Evolutionary conservation across 371 early-diverging fungal genomes (phyloP).

Genomic region (Chytridium lagenaria): DNA sequence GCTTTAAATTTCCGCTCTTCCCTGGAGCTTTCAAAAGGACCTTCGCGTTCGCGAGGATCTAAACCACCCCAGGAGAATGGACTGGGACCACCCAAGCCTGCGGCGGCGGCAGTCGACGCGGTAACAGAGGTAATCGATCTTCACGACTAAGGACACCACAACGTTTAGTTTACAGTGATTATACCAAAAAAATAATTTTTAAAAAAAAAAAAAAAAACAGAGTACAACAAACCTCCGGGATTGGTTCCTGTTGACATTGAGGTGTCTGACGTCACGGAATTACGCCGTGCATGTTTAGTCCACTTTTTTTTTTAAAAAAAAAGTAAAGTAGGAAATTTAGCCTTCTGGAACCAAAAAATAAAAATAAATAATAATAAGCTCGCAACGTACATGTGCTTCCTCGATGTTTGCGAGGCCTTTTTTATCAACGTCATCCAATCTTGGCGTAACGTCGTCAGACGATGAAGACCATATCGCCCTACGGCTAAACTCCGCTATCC

Average conservation of each 20-base stretch:
- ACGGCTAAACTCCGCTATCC: constrained; percentile 25
- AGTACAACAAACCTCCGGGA: neutral
- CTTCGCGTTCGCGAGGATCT: constrained; percentile 30
- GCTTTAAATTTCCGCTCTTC: constrained; percentile 50
- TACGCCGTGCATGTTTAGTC: constrained; percentile 18
- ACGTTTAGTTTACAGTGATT: neutral
- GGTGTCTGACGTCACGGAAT: constrained; percentile 34
- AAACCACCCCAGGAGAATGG: constrained; percentile 51
- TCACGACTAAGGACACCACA: no score
- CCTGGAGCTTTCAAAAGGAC: constrained; percentile 44
- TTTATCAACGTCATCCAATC: neutral
- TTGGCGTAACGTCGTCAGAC: neutral
- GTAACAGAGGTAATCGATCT: constrained; percentile 3
- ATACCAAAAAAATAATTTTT: neutral
- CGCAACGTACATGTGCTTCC: no score
- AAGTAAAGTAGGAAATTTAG: neutral
- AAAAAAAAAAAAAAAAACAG: neutral
- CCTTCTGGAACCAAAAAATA: no score
- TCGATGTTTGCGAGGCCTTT: neutral
- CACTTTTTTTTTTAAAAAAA: neutral
- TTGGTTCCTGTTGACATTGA: constrained; percentile 34
- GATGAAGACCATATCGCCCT: neutral
- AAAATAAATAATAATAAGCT: no score
- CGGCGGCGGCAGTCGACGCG: constrained; percentile 31
- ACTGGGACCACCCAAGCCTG: constrained; percentile 30